Conservation (phyloP, 2,329 filamentous ascomycete genomes). For the Albophoma yamanashiensis region DNA sequence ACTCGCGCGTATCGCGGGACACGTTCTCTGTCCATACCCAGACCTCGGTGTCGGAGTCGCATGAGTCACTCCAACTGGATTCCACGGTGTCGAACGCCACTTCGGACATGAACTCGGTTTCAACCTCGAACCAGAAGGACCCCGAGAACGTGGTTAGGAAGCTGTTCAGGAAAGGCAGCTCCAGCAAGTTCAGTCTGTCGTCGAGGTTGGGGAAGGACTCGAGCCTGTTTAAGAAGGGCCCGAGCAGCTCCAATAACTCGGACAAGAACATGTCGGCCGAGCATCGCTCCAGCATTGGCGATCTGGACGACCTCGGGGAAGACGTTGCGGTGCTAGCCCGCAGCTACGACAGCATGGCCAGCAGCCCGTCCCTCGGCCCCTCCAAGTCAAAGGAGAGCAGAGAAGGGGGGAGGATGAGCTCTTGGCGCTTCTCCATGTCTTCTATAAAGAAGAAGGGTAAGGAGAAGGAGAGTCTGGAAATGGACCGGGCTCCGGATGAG, state of each 20-base stretch:
- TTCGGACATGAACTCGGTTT: conserved; percentile 37
- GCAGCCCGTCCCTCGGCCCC: conserved; percentile 45
- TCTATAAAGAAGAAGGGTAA: conserved; percentile 51
- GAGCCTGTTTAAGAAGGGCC: conserved; percentile 46
- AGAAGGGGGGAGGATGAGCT: conserved; percentile 34
- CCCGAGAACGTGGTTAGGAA: conserved; percentile 48
- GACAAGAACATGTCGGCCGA: conserved; percentile 46
- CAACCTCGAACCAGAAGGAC: conserved; percentile 32
- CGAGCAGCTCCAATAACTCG: conserved; percentile 44
- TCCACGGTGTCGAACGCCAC: conserved; percentile 43
- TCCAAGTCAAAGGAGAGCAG: conserved; percentile 33
- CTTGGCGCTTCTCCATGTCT: conserved; percentile 48
- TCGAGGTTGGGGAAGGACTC: conserved; percentile 45
- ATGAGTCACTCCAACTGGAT: conserved; percentile 47
- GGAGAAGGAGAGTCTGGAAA: conserved; percentile 42
- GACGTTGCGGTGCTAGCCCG: conserved; percentile 31
- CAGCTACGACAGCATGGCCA: conserved; percentile 45
- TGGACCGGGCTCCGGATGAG: conserved; percentile 28
- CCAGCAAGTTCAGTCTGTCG: conserved; percentile 53
- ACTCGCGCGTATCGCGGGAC: conserved; percentile 45
- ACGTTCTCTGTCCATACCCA: conserved; percentile 46
- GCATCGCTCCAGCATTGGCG: conserved; percentile 45
- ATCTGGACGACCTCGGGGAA: conserved; percentile 41
- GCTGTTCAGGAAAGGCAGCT: conserved; percentile 54
- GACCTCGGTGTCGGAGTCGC: conserved; percentile 48